A percentile compares a stretch with the other conserved stretches of the same genome.
Conservation (phyloP, 345 rosid species). For the Excoecaria agallocha region DNA sequence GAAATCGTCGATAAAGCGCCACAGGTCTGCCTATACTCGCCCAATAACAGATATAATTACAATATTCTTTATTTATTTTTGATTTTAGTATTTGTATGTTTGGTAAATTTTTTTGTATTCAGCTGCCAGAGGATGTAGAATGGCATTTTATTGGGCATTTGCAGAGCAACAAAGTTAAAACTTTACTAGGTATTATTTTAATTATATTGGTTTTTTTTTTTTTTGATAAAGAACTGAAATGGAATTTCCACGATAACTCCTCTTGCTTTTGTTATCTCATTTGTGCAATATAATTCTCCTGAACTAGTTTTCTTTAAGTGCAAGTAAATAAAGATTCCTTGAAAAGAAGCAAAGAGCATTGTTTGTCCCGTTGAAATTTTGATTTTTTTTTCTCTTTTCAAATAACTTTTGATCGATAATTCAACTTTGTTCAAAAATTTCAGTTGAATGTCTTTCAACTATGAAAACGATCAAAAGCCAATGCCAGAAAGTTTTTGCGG, state of each 20-base stretch:
- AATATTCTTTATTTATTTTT: not conserved
- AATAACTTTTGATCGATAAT: no score
- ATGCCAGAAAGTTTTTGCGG: not conserved
- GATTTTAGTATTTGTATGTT: not conserved
- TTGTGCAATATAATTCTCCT: not conserved
- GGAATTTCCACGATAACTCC: not conserved
- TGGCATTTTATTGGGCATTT: constrained; percentile 92
- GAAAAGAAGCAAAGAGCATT: no score
- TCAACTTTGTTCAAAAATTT: no score
- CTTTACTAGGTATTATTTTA: constrained; percentile 51
- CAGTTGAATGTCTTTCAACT: no score
- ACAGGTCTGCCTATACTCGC: constrained; percentile 40
- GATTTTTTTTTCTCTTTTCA: no score
- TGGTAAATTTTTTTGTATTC: constrained; percentile 5
- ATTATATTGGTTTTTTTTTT: not conserved
- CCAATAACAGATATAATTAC: not conserved
- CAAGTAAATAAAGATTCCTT: no score
- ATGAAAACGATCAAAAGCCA: not conserved
- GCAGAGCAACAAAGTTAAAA: constrained; percentile 90
- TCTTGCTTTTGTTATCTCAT: not conserved
- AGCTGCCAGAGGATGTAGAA: constrained; percentile 83
- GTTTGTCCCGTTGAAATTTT: no score
- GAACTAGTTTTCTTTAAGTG: not conserved
- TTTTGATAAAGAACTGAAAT: not conserved
- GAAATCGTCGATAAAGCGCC: constrained; percentile 86